phyloP scores from a whole-genome alignment of 768 basidiomycete species.

The Pleurotus djamor region DNA sequence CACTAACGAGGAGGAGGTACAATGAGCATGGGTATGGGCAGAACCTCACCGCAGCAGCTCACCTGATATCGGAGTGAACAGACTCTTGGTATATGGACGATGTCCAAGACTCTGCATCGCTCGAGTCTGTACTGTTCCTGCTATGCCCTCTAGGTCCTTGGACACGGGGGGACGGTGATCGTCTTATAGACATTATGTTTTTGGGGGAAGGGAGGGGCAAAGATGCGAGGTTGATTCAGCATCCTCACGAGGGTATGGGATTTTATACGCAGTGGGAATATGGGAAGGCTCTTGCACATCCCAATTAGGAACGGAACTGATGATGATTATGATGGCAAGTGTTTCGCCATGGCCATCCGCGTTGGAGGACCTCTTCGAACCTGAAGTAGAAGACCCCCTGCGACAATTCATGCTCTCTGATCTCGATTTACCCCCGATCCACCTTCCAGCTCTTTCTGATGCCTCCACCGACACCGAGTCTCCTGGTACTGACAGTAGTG shows the following conservation, averaged over 20 bases:
- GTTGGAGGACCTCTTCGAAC: constrained; percentile 40
- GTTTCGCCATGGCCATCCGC: constrained; percentile 22
- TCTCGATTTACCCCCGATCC: constrained; percentile 5
- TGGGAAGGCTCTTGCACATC: no score
- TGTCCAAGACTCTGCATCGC: not conserved
- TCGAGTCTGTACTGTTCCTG: not conserved
- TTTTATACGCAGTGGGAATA: not conserved
- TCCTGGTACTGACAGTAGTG: no score
- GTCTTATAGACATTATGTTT: not conserved
- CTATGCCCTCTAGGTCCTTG: constrained; percentile 1
- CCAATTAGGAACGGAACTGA: no score
- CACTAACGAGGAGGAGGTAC: not conserved
- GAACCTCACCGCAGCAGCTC: no score
- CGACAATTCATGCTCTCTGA: constrained; percentile 50
- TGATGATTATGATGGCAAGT: no score
- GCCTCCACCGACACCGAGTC: not conserved
- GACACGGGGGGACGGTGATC: not conserved
- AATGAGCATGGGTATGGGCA: not conserved
- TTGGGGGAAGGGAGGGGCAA: not conserved
- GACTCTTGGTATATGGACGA: not conserved
- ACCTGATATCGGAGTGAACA: not conserved
- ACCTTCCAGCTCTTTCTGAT: constrained; percentile 25
- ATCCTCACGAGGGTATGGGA: not conserved
- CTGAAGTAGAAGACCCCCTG: constrained; percentile 58
- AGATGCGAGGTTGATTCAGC: not conserved